phyloP scores from a whole-genome alignment of 768 basidiomycete species.

The Chiua virens region DNA sequence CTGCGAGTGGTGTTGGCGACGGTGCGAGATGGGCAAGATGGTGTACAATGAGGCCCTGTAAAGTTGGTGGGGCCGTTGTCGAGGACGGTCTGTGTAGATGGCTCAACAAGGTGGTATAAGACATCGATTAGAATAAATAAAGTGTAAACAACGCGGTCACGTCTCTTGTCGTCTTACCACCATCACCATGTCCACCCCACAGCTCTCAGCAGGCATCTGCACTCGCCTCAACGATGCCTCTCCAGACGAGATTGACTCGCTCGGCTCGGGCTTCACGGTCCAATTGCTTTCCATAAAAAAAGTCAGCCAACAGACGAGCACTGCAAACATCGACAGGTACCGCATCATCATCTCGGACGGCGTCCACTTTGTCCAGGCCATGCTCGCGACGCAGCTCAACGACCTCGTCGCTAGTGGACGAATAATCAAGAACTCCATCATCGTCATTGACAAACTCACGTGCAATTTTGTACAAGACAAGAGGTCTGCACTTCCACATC shows the following conservation, averaged over 20 bases:
- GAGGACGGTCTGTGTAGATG: constrained; percentile 27
- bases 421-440: constrained; percentile 66
- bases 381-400: constrained; percentile 94
- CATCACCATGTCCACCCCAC: constrained; percentile 42
- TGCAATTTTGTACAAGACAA: constrained; percentile 84
- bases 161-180: neutral
- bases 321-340: constrained; percentile 52
- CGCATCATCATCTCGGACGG: constrained; percentile 92
- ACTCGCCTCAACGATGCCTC: constrained; percentile 45
- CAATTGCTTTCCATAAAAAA: constrained; percentile 87
- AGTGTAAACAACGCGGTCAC: constrained; percentile 12
- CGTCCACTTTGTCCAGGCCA: constrained; percentile 80
- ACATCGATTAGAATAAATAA: constrained; percentile 3
- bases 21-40: constrained; percentile 28
- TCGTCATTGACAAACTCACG: constrained; percentile 71
- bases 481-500: constrained; percentile 49
- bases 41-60: constrained; percentile 30
- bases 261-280: constrained; percentile 47
- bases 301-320: constrained; percentile 43
- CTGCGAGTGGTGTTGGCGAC: constrained; percentile 33
- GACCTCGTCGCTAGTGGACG: constrained; percentile 60
- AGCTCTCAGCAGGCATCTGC: constrained; percentile 61
- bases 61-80: constrained; percentile 14
- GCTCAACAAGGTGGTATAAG: constrained; percentile 4
- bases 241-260: constrained; percentile 25